A percentile compares a stretch with the other conserved stretches of the same genome.
Evolutionary conservation across 345 rosid genomes (phyloP).

Genomic region (Lepidium aucheri): DNA sequence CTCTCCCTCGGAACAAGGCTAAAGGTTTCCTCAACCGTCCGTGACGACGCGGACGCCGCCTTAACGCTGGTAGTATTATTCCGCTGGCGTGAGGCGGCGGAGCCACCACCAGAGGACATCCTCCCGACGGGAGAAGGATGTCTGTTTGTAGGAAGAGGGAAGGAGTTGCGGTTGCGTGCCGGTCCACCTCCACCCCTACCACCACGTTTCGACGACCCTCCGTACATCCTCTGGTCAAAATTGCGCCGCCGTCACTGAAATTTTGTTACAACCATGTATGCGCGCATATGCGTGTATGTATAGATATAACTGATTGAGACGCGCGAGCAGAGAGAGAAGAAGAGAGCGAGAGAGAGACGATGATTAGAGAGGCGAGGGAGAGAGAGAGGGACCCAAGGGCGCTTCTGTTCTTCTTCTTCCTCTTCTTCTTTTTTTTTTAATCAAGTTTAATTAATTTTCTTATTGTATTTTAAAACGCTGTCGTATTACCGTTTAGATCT

Average conservation of each 20-base stretch:
- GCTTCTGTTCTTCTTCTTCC: conserved; percentile 4
- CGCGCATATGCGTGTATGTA: neutral
- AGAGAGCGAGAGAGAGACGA: conserved; percentile 19
- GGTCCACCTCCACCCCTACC: conserved; percentile 28
- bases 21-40: conserved; percentile 57
- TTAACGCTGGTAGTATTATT: conserved; percentile 16
- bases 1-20: conserved; percentile 56
- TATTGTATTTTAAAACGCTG: neutral
- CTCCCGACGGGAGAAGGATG: conserved; percentile 34
- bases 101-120: conserved; percentile 28
- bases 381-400: conserved; percentile 15
- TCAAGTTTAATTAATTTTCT: neutral
- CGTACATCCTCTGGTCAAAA: conserved; percentile 26
- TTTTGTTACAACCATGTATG: conserved; percentile 2
- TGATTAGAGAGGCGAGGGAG: conserved; percentile 5
- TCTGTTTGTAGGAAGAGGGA: conserved; percentile 38
- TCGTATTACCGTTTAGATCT: conserved; percentile 9
- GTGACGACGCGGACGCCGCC: conserved; percentile 11
- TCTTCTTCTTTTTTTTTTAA: neutral
- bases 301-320: conserved; percentile 24
- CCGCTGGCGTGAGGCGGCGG: conserved; percentile 33
- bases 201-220: conserved; percentile 45
- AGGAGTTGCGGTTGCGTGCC: conserved; percentile 35
- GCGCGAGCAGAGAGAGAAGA: conserved; percentile 10
- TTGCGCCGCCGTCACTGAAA: conserved; percentile 18